A percentile compares a stretch with the other conserved stretches of the same genome.
Evolutionary conservation across 2,329 filamentous ascomycete genomes (phyloP).

Genomic region (Nothopassalora personata): DNA sequence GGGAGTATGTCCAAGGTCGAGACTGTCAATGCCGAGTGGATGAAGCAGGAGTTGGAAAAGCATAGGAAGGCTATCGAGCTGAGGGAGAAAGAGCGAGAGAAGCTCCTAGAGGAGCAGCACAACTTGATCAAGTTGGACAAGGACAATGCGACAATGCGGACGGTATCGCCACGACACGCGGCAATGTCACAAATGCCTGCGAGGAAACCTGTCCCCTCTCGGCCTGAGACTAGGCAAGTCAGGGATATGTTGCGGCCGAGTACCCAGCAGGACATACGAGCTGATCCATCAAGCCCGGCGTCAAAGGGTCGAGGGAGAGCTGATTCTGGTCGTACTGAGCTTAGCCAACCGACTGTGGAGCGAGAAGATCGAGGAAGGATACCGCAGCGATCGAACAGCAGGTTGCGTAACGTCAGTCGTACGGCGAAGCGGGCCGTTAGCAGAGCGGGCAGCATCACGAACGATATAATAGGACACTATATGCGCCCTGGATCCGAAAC

Average conservation of each 20-base stretch:
- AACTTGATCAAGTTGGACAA: neutral
- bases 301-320: conserved; percentile 3
- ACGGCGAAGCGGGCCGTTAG: conserved; percentile 16
- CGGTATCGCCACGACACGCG: conserved; percentile 7
- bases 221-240: conserved; percentile 14
- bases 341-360: conserved; percentile 1
- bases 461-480: conserved; percentile 16
- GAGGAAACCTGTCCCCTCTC: conserved; percentile 25
- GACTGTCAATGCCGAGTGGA: conserved; percentile 38
- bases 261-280: conserved; percentile 4
- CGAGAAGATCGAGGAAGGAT: conserved; percentile 12
- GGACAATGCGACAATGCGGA: conserved; percentile 9
- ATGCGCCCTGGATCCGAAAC: conserved; percentile 8
- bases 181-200: conserved; percentile 17
- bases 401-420: conserved; percentile 13
- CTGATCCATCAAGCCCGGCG: neutral
- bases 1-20: conserved; percentile 34
- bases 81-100: conserved; percentile 11
- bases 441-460: conserved; percentile 20
- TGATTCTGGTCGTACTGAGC: conserved; percentile 8
- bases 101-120: conserved; percentile 9
- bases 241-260: conserved; percentile 6
- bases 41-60: conserved; percentile 41
- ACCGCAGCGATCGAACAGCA: conserved; percentile 14
- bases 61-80: conserved; percentile 26